Conservation (phyloP, 345 rosid species). For the Salix koriyanagi region DNA sequence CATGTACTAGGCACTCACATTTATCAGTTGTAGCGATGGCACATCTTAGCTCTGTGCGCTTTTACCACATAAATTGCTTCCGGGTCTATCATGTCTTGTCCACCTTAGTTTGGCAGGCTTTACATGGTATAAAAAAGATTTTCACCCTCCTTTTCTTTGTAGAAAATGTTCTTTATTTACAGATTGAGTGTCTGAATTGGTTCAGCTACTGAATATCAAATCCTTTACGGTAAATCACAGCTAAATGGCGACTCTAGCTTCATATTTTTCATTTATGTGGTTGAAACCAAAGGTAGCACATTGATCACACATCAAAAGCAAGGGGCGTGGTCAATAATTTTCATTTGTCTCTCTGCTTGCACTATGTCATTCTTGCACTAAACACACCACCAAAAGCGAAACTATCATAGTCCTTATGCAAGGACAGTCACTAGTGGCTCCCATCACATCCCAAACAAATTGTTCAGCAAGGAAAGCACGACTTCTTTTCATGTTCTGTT, state of each 20-base stretch:
- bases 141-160: neutral
- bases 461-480: neutral
- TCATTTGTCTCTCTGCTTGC: neutral
- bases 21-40: neutral
- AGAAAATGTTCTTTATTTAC: neutral
- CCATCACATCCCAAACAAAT: neutral
- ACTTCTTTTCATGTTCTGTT: neutral
- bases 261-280: neutral
- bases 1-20: slow-evolving; percentile 15
- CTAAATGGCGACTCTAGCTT: neutral
- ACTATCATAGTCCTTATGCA: neutral
- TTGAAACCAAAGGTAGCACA: neutral
- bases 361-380: neutral
- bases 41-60: neutral
- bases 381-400: neutral
- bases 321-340: neutral
- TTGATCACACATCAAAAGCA: neutral
- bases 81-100: slow-evolving; percentile 19
- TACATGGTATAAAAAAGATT: neutral
- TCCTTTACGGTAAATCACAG: neutral
- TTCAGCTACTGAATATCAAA: too few relatives aligned
- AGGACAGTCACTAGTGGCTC: neutral
- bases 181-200: neutral
- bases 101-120: slow-evolving; percentile 22
- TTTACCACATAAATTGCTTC: slow-evolving; percentile 12